Conservation (phyloP, 345 rosid genomes). For the Ailanthus altissimus region DNA sequence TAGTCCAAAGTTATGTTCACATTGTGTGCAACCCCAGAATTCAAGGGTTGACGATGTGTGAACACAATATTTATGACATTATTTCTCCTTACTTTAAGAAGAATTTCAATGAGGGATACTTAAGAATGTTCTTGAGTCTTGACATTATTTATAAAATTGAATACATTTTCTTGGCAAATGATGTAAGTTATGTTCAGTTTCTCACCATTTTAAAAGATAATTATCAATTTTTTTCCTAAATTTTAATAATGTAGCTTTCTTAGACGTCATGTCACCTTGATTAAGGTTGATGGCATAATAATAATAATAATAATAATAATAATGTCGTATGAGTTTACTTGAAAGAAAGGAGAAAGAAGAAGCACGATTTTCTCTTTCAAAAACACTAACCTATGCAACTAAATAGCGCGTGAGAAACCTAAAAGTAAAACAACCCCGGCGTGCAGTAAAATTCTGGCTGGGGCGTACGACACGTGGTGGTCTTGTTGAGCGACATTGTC, state of each 20-base stretch:
- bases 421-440: constrained; percentile 17
- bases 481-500: constrained; percentile 33
- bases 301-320: background rate
- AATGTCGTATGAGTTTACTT: background rate
- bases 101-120: background rate
- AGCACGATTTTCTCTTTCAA: background rate
- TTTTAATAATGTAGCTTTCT: background rate
- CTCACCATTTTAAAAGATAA: background rate
- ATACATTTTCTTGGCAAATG: background rate
- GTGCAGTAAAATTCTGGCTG: constrained; percentile 19
- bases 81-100: too few species aligned
- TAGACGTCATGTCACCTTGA: background rate
- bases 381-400: background rate
- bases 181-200: background rate
- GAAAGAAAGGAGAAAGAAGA: background rate
- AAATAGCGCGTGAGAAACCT: constrained; percentile 18
- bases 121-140: background rate
- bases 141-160: background rate
- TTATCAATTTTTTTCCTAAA: background rate
- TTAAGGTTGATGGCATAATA: background rate
- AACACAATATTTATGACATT: background rate
- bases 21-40: background rate
- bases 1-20: background rate
- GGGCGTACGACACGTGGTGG: constrained; percentile 20
- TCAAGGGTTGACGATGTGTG: background rate